A percentile compares a stretch with the other conserved stretches of the same genome.
phyloP scores from a whole-genome alignment of 768 basidiomycete genomes.

The Pilatotrama ljubarskyi region DNA sequence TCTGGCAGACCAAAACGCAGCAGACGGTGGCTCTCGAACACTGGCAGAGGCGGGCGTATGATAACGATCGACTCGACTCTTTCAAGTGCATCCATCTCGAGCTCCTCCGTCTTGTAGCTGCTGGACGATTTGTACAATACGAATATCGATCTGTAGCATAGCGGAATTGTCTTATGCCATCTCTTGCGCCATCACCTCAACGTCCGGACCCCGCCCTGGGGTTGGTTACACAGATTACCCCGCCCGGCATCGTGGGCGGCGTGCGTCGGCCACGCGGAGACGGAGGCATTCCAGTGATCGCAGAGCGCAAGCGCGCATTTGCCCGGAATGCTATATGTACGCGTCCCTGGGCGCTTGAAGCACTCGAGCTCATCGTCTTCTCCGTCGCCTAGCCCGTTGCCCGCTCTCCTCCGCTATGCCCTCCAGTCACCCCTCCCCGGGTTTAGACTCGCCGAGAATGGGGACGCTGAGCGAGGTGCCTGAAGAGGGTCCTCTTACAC shows the following conservation, averaged over 20 bases:
- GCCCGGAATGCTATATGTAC: not conserved
- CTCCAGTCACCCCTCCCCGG: constrained; percentile 1
- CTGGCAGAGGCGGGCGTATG: constrained; percentile 2
- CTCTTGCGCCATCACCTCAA: not conserved
- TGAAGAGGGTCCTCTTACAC: constrained; percentile 29
- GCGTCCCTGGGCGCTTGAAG: constrained; percentile 7
- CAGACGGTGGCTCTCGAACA: not conserved
- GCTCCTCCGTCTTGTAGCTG: not conserved
- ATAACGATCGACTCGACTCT: too few relatives aligned
- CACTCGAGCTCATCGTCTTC: constrained; percentile 11
- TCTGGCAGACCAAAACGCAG: constrained; percentile 19
- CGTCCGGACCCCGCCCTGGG: not conserved
- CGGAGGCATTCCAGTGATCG: not conserved
- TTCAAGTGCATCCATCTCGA: not conserved
- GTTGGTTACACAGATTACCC: not conserved
- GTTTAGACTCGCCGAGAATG: constrained; percentile 27
- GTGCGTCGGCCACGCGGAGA: constrained; percentile 5
- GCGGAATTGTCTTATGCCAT: not conserved
- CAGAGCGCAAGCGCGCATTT: not conserved
- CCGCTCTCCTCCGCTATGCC: constrained; percentile 8
- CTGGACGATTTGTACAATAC: too few relatives aligned
- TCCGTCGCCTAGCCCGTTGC: not conserved
- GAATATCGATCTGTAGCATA: not conserved
- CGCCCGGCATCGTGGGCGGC: constrained; percentile 1
- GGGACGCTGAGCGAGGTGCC: constrained; percentile 34